A percentile compares a stretch with the other conserved stretches of the same genome.
These are phyloP conservation scores for Phytophthora europaea DNA, from an alignment of 352 stramenopile species.

Conservation along the genomic window DNA sequence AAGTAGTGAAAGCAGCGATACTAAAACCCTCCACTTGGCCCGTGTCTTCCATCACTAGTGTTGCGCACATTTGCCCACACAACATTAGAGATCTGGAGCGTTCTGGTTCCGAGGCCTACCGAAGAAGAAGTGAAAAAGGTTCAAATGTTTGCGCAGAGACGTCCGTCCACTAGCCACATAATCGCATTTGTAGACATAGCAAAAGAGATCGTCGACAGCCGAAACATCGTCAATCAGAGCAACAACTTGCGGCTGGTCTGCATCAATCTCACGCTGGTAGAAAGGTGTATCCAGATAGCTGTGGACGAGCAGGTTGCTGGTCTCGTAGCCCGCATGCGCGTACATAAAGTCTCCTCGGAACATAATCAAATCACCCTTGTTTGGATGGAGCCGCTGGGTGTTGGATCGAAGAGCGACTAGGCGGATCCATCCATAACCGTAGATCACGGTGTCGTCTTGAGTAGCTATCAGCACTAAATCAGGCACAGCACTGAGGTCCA, in stretches of 20 bases:
- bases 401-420: neutral
- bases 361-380: neutral
- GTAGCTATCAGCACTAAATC: neutral
- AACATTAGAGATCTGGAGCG: too few species aligned
- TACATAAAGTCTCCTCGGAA: neutral
- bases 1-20: too few species aligned
- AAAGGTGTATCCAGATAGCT: neutral
- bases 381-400: neutral
- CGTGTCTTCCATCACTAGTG: too few species aligned
- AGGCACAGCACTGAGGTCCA: neutral
- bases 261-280: neutral
- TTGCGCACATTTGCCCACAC: too few species aligned
- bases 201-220: neutral
- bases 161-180: neutral
- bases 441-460: neutral
- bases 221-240: neutral
- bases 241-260: neutral
- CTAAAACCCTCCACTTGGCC: too few species aligned
- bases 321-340: neutral
- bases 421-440: neutral
- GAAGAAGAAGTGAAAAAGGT: neutral
- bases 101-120: too few species aligned
- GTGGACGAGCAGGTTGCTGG: neutral
- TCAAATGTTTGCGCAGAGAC: conserved; percentile 1
- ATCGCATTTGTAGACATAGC: neutral